phyloP scores from a whole-genome alignment of 768 basidiomycete species.

The Serpula lacrymans region DNA sequence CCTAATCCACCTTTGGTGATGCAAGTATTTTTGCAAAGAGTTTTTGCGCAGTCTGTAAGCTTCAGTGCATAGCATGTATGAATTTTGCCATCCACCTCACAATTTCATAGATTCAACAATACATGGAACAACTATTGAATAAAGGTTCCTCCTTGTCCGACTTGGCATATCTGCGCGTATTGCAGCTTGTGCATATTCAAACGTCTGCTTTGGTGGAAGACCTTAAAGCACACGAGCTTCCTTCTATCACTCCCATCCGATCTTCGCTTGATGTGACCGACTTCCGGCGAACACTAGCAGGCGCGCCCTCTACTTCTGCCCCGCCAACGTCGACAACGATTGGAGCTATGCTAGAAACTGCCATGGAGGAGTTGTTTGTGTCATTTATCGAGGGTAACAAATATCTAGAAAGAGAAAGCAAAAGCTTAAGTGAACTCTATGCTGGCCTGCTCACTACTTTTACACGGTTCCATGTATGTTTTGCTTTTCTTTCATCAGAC shows the following conservation, averaged over 20 bases:
- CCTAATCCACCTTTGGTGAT: slow-evolving; percentile 95
- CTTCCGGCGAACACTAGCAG: slow-evolving; percentile 53
- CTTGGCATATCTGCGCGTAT: slow-evolving; percentile 84
- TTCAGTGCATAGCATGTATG: neutral
- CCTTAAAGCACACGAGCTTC: slow-evolving; percentile 86
- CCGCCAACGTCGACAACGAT: slow-evolving; percentile 52
- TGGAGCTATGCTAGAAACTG: slow-evolving; percentile 86
- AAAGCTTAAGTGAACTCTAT: slow-evolving; percentile 78
- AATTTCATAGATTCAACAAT: slow-evolving; percentile 82
- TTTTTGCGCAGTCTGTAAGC: slow-evolving; percentile 94
- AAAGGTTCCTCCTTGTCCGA: slow-evolving; percentile 75
- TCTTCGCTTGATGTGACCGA: slow-evolving; percentile 63
- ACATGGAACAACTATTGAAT: slow-evolving; percentile 86
- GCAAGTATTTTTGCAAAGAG: slow-evolving; percentile 96
- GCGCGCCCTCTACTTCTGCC: slow-evolving; percentile 36
- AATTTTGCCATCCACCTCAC: slow-evolving; percentile 2
- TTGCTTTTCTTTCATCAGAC: slow-evolving; percentile 1
- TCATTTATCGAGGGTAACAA: slow-evolving; percentile 89
- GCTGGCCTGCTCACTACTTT: slow-evolving; percentile 67
- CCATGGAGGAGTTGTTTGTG: slow-evolving; percentile 94
- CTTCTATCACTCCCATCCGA: slow-evolving; percentile 54
- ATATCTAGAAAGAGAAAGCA: slow-evolving; percentile 90
- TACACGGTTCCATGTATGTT: slow-evolving; percentile 83
- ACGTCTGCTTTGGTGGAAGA: slow-evolving; percentile 82
- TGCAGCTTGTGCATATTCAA: slow-evolving; percentile 83